phyloP scores from a whole-genome alignment of 768 basidiomycete genomes.

The Rhizopogon salebrosus region DNA sequence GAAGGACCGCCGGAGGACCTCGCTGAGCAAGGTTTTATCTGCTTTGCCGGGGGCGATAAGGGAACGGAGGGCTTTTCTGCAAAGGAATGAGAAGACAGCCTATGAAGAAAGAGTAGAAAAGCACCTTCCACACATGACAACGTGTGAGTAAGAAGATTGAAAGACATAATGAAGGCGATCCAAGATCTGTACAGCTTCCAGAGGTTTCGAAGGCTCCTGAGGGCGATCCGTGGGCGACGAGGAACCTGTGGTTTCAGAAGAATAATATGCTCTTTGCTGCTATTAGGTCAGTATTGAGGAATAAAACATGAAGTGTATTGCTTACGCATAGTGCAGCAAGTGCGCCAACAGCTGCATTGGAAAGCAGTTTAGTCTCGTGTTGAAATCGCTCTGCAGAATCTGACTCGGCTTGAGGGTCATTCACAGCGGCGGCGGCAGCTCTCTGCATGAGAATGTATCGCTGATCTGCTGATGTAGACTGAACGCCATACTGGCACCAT shows the following conservation, averaged over 20 bases:
- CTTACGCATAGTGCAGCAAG: conserved; percentile 85
- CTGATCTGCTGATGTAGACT: conserved; percentile 67
- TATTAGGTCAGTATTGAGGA: conserved; percentile 2
- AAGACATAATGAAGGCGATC: conserved; percentile 70
- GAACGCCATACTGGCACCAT: conserved; percentile 85
- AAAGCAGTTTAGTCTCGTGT: conserved; percentile 66
- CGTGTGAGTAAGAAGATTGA: conserved; percentile 47
- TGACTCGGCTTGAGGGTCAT: conserved; percentile 48
- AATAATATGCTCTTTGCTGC: conserved; percentile 77
- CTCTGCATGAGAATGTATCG: conserved; percentile 69
- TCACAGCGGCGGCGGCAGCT: conserved; percentile 48
- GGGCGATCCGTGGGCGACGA: conserved; percentile 61
- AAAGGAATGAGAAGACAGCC: conserved; percentile 8
- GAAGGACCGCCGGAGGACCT: conserved; percentile 65
- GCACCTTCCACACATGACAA: conserved; percentile 25
- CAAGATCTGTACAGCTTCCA: conserved; percentile 48
- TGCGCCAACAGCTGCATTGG: conserved; percentile 80
- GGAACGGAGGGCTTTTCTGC: conserved; percentile 71
- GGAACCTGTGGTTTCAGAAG: conserved; percentile 46
- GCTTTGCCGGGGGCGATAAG: conserved; percentile 54
- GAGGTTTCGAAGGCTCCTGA: conserved; percentile 47
- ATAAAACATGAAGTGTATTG: conserved; percentile 14
- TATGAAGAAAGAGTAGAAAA: conserved; percentile 7
- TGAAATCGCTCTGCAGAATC: conserved; percentile 56
- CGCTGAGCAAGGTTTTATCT: conserved; percentile 55